Percentiles rank a stretch among this genome's conserved stretches.
phyloP scores from a whole-genome alignment of 306 rosid genomes.

The Castanopsis chinensis region DNA sequence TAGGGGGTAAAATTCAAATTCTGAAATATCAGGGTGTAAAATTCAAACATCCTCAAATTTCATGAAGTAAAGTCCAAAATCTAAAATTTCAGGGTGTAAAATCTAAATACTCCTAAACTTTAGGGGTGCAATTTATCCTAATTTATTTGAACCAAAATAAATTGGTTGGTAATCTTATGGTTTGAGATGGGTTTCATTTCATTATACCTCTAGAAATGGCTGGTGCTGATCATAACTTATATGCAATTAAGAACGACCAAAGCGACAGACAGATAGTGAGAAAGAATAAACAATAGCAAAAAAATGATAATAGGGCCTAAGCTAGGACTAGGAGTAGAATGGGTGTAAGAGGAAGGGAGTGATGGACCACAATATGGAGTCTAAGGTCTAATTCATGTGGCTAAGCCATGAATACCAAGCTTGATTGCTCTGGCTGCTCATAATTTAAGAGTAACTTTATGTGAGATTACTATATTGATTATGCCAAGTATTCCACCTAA shows the following conservation, averaged over 20 bases:
- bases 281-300: background rate
- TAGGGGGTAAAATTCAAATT: too few species aligned
- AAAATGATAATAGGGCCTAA: background rate
- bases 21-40: too few species aligned
- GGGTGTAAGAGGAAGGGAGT: background rate
- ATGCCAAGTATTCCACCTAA: constrained; percentile 19
- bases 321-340: background rate
- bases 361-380: constrained; percentile 33
- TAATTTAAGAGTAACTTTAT: constrained; percentile 6
- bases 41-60: too few species aligned
- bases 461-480: background rate
- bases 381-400: constrained; percentile 7
- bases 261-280: background rate
- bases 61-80: too few species aligned
- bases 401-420: background rate
- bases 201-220: background rate
- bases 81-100: too few species aligned
- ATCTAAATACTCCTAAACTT: too few species aligned
- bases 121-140: background rate
- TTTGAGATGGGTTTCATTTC: background rate
- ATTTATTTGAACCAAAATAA: background rate
- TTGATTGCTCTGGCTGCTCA: background rate
- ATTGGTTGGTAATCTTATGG: background rate
- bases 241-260: background rate
- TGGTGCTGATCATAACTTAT: background rate